Evolutionary conservation across 331 rosid genomes (phyloP).

Genomic region (Quercus lobata): DNA sequence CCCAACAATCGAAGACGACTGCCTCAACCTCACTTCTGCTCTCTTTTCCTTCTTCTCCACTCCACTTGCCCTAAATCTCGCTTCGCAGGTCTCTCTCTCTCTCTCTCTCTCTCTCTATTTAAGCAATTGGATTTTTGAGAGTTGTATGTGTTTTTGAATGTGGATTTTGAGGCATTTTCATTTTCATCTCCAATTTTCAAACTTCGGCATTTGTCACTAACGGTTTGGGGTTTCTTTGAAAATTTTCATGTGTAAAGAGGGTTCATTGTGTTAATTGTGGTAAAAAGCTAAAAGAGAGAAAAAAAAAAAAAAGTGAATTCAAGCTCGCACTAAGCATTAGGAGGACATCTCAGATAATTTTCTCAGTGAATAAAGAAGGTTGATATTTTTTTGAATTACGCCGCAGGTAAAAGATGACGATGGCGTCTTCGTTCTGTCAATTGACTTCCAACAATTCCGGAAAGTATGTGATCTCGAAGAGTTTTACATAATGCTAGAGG

Average conservation of each 20-base stretch:
- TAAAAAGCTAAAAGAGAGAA: too few species aligned
- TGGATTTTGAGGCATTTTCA: neutral
- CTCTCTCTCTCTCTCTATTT: neutral
- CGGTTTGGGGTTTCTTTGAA: neutral
- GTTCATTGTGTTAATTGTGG: too few species aligned
- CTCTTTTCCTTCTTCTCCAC: constrained; percentile 64
- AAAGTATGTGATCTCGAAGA: constrained; percentile 38
- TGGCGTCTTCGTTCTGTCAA: constrained; percentile 45
- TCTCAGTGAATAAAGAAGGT: neutral
- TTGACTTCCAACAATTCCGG: constrained; percentile 65
- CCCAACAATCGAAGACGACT: constrained; percentile 47
- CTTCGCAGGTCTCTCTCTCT: constrained; percentile 47
- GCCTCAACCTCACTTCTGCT: constrained; percentile 50
- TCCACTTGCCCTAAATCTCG: constrained; percentile 34
- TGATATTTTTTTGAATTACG: constrained; percentile 9
- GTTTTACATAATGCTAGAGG: constrained; percentile 53
- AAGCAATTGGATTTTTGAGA: too few species aligned
- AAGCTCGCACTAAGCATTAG: too few species aligned
- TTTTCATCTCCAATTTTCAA: neutral
- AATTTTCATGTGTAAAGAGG: neutral
- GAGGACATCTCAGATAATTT: neutral
- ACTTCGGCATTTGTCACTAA: neutral
- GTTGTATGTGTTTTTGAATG: too few species aligned
- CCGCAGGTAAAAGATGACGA: constrained; percentile 44
- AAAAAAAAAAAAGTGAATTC: too few species aligned